These are phyloP conservation scores for Xylaria digitata DNA, from an alignment of 2,329 filamentous ascomycete species.

Conservation along the genomic window DNA sequence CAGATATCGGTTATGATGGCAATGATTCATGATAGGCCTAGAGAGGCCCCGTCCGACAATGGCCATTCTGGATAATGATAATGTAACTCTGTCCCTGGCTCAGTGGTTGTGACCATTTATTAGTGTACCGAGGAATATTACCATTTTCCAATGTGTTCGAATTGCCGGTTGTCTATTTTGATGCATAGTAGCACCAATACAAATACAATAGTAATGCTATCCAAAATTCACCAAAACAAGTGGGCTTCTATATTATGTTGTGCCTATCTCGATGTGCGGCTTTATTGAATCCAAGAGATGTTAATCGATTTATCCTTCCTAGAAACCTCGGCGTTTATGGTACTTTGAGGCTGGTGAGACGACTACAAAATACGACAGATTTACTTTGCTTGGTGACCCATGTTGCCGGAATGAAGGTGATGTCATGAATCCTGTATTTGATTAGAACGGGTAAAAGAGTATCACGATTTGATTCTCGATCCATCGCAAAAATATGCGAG, in stretches of 20 bases:
- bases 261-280: not conserved
- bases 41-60: not conserved
- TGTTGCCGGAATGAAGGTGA: conserved; percentile 9
- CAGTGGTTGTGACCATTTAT: not conserved
- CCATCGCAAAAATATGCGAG: not conserved
- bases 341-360: no score
- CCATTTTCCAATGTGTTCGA: not conserved
- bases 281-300: not conserved
- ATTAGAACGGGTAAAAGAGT: no score
- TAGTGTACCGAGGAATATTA: not conserved
- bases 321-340: not conserved
- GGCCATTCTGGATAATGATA: not conserved
- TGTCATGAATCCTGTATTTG: not conserved
- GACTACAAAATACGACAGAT: not conserved
- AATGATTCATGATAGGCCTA: not conserved
- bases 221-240: not conserved
- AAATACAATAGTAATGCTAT: not conserved
- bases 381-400: not conserved
- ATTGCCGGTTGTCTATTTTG: not conserved
- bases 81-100: not conserved
- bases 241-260: no score
- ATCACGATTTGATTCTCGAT: not conserved
- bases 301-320: not conserved
- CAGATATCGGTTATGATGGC: not conserved
- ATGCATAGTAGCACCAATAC: not conserved